A percentile compares a stretch with the other conserved stretches of the same genome.
phyloP scores from a whole-genome alignment of 2,329 filamentous ascomycete genomes.

The Fusarium fracticaudum region DNA sequence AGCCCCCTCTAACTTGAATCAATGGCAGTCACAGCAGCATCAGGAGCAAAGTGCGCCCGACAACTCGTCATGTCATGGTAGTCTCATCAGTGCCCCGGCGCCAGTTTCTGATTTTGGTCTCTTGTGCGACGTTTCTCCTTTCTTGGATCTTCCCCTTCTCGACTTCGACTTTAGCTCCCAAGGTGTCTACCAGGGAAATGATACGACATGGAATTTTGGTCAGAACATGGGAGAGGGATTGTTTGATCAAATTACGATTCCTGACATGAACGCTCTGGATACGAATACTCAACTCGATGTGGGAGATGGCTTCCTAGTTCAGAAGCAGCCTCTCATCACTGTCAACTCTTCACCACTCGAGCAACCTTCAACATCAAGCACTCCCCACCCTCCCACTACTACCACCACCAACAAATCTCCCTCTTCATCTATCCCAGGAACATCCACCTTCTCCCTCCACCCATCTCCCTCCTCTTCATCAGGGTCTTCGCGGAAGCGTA shows the following conservation, averaged over 20 bases:
- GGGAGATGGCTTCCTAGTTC: slow-evolving; percentile 29
- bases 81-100: slow-evolving; percentile 25
- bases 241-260: slow-evolving; percentile 27
- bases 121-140: slow-evolving; percentile 9
- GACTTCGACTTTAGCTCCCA: slow-evolving; percentile 11
- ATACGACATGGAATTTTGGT: slow-evolving; percentile 22
- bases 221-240: slow-evolving; percentile 8
- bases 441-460: slow-evolving; percentile 37
- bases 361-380: slow-evolving; percentile 9
- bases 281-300: slow-evolving; percentile 21
- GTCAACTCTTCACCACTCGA: slow-evolving; percentile 25
- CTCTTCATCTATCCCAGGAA: slow-evolving; percentile 35
- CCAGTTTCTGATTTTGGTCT: slow-evolving; percentile 21
- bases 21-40: slow-evolving; percentile 33
- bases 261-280: slow-evolving; percentile 9
- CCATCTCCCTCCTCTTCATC: slow-evolving; percentile 31
- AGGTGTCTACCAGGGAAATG: slow-evolving; percentile 10
- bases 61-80: slow-evolving; percentile 31
- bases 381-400: slow-evolving; percentile 4
- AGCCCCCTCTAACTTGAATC: slow-evolving; percentile 42
- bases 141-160: slow-evolving; percentile 35
- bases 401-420: slow-evolving; percentile 26
- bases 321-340: slow-evolving; percentile 22
- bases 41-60: slow-evolving; percentile 16
- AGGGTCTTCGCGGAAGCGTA: slow-evolving; percentile 37